Base-by-base conservation (phyloP, 305 asterid genomes). In the Salvia sclarea region DNA sequence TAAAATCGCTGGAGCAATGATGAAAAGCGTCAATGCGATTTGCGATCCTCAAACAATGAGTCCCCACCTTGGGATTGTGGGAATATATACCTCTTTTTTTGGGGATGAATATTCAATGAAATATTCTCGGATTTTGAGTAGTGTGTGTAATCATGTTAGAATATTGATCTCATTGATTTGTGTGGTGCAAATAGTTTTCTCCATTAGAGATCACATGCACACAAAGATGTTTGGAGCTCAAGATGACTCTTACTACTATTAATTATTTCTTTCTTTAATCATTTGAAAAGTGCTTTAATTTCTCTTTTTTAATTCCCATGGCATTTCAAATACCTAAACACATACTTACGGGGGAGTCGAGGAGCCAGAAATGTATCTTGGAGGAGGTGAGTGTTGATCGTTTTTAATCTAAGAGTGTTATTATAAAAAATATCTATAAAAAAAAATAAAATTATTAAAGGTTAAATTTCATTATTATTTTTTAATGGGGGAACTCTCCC, bases 41-140 rank as follows among this genome's bases (percentile, higher is more conserved):
- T 72, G 81, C 83, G 86, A 81, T 66, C 73, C 81, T 70, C 31
- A 76, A 68, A 63, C 66, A 70, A 61, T 14, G 41, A 76, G 79
- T 69, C 83, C 81, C 83, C 79, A 81, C 83, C 33, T 35, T 61
- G 16, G 30, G 59, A 68, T 33, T 33, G 33, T 24, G 28, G 37
- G 59, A 70, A 70, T 70, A 58, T 58, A 70, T 70, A 58, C 35
- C 13, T 55, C 25, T 24, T 6, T 21, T 52, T 7, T 3, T 69
- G 8, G 52, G 43, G 16, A n/a, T 0, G 18, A 44, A 44, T 14
- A 14, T 43, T 43, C 20, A 43, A 4, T 0, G 10, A 43, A 14
- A 43, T 33, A 33, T 33, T 5, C 38, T 9, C 38, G 9, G 7
- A 33, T 33, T 33, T 33, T 8, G n/a, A n/a, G n/a, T n/a, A 1